phyloP scores from a whole-genome alignment of 345 rosid species.

The Excoecaria agallocha region DNA sequence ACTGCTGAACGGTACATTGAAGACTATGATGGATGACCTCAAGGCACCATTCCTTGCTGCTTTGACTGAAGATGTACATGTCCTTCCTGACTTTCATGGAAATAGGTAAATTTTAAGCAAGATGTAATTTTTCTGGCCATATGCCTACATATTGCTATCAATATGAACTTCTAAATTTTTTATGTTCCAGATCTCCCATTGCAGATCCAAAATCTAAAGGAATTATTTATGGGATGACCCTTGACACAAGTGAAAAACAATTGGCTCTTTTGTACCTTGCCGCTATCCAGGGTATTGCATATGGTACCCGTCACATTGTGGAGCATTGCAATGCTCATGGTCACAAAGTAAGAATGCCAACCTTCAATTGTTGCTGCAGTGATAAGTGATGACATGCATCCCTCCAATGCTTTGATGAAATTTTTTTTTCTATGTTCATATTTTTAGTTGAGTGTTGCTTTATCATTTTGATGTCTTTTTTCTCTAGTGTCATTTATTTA shows the following conservation, averaged over 20 bases:
- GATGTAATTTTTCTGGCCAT: background rate
- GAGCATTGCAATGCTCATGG: conserved; percentile 93
- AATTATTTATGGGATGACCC: conserved; percentile 74
- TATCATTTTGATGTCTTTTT: background rate
- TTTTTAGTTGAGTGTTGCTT: conserved; percentile 1
- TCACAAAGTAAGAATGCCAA: conserved; percentile 57
- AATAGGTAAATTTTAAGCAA: conserved; percentile 53
- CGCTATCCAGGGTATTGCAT: conserved; percentile 77
- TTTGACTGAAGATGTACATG: conserved; percentile 68
- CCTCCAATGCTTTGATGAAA: background rate
- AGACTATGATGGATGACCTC: conserved; percentile 47
- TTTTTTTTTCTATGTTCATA: background rate
- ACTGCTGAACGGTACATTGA: conserved; percentile 60
- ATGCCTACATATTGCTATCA: conserved; percentile 5
- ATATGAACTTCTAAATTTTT: conserved; percentile 10
- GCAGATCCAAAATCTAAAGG: conserved; percentile 91
- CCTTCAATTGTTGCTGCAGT: background rate
- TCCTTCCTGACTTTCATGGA: conserved; percentile 92
- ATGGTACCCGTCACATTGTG: conserved; percentile 88
- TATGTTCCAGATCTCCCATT: conserved; percentile 74
- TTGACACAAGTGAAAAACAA: conserved; percentile 76
- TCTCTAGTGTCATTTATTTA: background rate
- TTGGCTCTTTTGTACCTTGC: conserved; percentile 86
- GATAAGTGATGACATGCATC: background rate
- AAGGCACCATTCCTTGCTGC: conserved; percentile 80